phyloP scores from a whole-genome alignment of 139 green algal genomes.

The Volvox africanus region DNA sequence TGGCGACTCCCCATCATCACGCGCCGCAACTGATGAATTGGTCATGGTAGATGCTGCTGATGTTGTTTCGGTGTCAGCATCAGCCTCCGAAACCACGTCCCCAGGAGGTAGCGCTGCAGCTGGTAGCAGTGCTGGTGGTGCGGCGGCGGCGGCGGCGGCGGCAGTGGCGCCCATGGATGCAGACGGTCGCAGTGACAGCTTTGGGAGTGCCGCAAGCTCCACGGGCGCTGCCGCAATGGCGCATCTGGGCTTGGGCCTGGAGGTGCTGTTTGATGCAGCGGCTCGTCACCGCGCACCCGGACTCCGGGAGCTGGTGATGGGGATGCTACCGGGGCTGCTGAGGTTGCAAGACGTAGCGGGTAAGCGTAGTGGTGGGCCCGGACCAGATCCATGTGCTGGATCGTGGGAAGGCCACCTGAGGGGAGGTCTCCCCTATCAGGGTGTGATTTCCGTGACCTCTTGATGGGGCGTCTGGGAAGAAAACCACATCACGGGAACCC shows the following conservation, averaged over 20 bases:
- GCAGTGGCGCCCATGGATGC: conserved; percentile 17
- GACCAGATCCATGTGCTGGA: no score
- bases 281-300: conserved; percentile 49
- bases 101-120: background rate
- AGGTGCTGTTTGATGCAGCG: conserved; percentile 60
- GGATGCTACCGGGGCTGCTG: conserved; percentile 78
- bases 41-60: conserved; percentile 54
- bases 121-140: no score
- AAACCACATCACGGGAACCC: background rate
- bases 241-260: conserved; percentile 58
- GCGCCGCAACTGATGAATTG: conserved; percentile 37
- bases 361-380: no score
- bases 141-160: no score
- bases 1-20: background rate
- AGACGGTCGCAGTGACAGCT: background rate
- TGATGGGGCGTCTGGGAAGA: background rate
- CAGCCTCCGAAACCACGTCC: background rate
- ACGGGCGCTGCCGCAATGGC: conserved; percentile 30
- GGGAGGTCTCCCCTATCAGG: no score
- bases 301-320: conserved; percentile 68
- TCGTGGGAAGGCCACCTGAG: no score
- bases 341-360: conserved; percentile 78
- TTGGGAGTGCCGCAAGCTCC: background rate
- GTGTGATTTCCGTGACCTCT: no score
- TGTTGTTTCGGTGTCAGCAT: background rate